Conservation (phyloP, 2,329 filamentous ascomycete species). For the Herpotrichia juniperi region DNA sequence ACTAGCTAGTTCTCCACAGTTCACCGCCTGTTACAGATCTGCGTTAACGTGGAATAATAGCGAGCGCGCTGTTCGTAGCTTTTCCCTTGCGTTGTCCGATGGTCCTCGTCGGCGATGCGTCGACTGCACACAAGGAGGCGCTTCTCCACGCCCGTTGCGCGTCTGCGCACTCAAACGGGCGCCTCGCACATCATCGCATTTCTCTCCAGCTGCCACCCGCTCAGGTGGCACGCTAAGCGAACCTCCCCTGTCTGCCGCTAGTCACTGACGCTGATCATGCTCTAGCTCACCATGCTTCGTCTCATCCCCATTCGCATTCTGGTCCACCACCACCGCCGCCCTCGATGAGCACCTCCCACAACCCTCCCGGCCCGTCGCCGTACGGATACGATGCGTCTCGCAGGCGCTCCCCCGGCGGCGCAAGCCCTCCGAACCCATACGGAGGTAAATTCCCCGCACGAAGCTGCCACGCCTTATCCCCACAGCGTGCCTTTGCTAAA, state of each 20-base stretch:
- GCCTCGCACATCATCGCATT: slow-evolving; percentile 15
- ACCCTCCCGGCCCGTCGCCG: slow-evolving; percentile 42
- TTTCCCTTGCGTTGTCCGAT: not conserved
- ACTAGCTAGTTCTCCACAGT: slow-evolving; percentile 13
- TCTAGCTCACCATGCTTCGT: slow-evolving; percentile 34
- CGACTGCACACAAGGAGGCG: not conserved
- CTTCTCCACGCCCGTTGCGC: not conserved
- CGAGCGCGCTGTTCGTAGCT: not conserved
- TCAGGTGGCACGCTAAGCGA: slow-evolving; percentile 32
- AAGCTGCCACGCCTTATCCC: slow-evolving; percentile 5
- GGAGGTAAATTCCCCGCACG: slow-evolving; percentile 36
- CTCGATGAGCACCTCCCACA: slow-evolving; percentile 41
- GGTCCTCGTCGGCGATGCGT: not conserved
- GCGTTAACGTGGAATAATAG: slow-evolving; percentile 1
- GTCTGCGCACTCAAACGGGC: not conserved
- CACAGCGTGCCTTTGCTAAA: slow-evolving; percentile 31
- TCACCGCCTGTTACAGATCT: slow-evolving; percentile 3
- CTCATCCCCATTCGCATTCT: slow-evolving; percentile 35
- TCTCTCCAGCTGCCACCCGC: slow-evolving; percentile 14
- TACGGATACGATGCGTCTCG: slow-evolving; percentile 51
- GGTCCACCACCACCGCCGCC: slow-evolving; percentile 39
- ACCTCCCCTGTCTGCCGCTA: slow-evolving; percentile 16
- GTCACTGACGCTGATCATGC: slow-evolving; percentile 19
- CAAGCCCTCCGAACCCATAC: slow-evolving; percentile 39
- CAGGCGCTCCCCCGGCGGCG: slow-evolving; percentile 50